phyloP scores from a whole-genome alignment of 306 rosid genomes.

The Quercus engelmannii region DNA sequence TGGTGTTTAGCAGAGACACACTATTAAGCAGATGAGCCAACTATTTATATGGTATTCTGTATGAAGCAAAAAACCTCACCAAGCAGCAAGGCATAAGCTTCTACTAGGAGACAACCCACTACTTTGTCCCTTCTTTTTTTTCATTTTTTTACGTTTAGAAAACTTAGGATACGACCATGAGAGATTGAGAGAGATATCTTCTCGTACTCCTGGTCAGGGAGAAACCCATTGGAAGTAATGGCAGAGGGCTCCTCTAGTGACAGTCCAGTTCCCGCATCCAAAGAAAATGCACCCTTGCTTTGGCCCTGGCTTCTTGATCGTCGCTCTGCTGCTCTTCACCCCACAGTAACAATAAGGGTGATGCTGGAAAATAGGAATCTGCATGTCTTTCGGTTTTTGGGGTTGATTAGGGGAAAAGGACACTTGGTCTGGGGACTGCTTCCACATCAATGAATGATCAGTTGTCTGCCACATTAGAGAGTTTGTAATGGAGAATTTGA shows the following conservation, averaged over 20 bases:
- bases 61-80: conserved; percentile 54
- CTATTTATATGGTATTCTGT: conserved; percentile 46
- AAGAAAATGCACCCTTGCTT: conserved; percentile 78
- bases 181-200: conserved; percentile 23
- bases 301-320: conserved; percentile 80
- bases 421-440: conserved; percentile 51
- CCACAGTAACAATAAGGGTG: conserved; percentile 76
- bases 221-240: conserved; percentile 88
- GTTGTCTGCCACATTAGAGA: conserved; percentile 60
- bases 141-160: conserved; percentile 33
- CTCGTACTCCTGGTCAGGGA: conserved; percentile 34
- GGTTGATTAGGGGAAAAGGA: conserved; percentile 41
- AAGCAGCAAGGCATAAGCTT: conserved; percentile 42
- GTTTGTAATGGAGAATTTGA: conserved; percentile 71
- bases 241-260: conserved; percentile 77
- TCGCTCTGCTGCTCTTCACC: conserved; percentile 67
- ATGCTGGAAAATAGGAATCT: conserved; percentile 39
- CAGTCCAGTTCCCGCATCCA: conserved; percentile 89
- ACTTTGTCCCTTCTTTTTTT: conserved; percentile 31
- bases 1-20: conserved; percentile 29
- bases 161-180: conserved; percentile 31
- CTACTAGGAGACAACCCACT: conserved; percentile 48
- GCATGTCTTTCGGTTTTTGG: conserved; percentile 50
- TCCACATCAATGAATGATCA: conserved; percentile 52
- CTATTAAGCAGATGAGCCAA: conserved; percentile 37